Base-by-base conservation (phyloP, 2,329 filamentous ascomycete genomes). In the Pseudogymnoascus pannorum region DNA sequence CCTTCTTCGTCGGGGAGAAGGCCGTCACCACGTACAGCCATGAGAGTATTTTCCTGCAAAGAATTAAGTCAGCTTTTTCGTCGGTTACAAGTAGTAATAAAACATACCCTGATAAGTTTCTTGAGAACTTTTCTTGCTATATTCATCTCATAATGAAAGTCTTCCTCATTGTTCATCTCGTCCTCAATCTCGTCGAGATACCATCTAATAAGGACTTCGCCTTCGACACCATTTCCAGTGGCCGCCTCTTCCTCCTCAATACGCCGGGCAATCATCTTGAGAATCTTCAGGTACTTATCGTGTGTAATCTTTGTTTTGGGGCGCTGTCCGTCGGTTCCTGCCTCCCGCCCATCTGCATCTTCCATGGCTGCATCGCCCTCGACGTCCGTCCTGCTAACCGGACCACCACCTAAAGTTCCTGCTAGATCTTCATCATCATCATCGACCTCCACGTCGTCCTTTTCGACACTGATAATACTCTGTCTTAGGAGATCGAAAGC, bases 401-500 rank as follows among this genome's bases (percentile, higher is more conserved):
- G 69, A 71, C 76, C 44, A 71, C 76, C 44, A 76, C 80, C 62
- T 77, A 73, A 64, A 80, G 79, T 64, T 77, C 78, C 63, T 62
- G 73, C n/a, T 70, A 74, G 35, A n/a, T 77, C 78, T 18, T 85
- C 84, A 18, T 89, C 88, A 2, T 91, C 87, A 5, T 87, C 92
- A 60, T 96, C 91, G 64, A 99, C 87, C 71, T 97, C 93, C 14
- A 99, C 87, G 69, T 99, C 94, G 69, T 99, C 94, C 71, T 97
- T 94, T 75, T 99, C 94, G 24, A 99, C 94, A 1, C 89, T 94
- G 69, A 99, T 97, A 73, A 99, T 99, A 74, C 89, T 94, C 75
- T 97, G 92, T 42, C 92, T 82, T 11, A 99, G 83, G 8, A 99
- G 82, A 68, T 94, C 91, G 74, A 88, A 97, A 0, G 93, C 94